These are phyloP conservation scores for Eleusine coracana DNA, from an alignment of 176 grass and related monocot species.

Conservation along the genomic window DNA sequence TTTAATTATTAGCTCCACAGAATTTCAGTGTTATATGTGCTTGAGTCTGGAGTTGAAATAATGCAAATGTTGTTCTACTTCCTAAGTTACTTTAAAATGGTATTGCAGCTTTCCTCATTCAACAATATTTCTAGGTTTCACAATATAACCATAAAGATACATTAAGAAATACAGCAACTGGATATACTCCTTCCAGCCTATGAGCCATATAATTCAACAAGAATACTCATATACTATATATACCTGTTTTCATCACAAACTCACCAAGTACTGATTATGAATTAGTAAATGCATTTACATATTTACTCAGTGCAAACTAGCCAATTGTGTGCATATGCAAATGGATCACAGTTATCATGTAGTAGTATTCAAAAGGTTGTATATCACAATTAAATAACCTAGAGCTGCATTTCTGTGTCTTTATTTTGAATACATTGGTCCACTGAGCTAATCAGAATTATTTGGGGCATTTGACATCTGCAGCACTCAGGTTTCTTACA, in stretches of 20 bases:
- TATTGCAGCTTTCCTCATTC: background rate
- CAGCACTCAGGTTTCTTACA: constrained; percentile 85
- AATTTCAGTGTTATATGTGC: background rate
- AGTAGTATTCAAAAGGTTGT: background rate
- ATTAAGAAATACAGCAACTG: background rate
- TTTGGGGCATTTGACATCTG: constrained; percentile 34
- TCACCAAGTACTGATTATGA: background rate
- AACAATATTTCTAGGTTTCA: background rate
- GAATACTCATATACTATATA: background rate
- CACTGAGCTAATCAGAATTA: constrained; percentile 19
- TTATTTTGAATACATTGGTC: background rate
- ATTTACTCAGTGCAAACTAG: background rate
- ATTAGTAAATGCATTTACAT: background rate
- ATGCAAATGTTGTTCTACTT: background rate
- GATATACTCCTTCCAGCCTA: background rate
- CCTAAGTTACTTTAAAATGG: background rate
- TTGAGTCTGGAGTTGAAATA: background rate
- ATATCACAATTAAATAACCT: constrained; percentile 1
- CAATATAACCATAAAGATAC: background rate
- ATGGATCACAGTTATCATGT: background rate
- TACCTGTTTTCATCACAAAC: background rate
- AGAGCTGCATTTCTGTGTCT: background rate
- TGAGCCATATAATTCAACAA: background rate
- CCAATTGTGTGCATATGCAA: background rate
- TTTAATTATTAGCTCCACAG: background rate